These are phyloP conservation scores for Platanthera guangdongensis DNA, from an alignment of 106 monocot species.

Conservation along the genomic window DNA sequence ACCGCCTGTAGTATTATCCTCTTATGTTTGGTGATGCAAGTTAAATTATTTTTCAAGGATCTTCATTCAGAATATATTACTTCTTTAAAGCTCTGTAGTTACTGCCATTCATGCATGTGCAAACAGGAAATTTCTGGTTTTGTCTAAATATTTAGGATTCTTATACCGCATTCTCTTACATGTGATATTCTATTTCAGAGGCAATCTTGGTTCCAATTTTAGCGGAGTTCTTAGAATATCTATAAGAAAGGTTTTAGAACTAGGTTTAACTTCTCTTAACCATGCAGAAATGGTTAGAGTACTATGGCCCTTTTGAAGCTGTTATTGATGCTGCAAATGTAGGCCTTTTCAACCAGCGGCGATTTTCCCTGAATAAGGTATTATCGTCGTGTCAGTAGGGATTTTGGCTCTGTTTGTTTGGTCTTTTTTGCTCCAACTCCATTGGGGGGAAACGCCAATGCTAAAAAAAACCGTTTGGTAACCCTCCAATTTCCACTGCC, in stretches of 20 bases:
- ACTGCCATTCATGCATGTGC: not conserved
- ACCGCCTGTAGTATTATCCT: too few species aligned
- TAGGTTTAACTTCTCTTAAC: not conserved
- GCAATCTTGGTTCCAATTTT: not conserved
- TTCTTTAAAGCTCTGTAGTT: not conserved
- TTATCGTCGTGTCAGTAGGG: not conserved
- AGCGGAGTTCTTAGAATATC: not conserved
- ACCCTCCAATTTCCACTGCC: too few species aligned
- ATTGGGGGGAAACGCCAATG: too few species aligned
- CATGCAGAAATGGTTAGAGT: conserved; percentile 76
- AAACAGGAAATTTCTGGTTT: not conserved
- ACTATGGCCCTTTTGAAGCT: conserved; percentile 91
- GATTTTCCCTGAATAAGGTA: conserved; percentile 64
- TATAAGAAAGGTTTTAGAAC: not conserved
- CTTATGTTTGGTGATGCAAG: too few species aligned
- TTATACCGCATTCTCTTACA: not conserved
- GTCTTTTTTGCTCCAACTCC: too few species aligned
- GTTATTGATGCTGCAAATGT: conserved; percentile 91
- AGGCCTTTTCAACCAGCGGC: conserved; percentile 62
- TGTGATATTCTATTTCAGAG: not conserved
- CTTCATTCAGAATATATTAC: not conserved
- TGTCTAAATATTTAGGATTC: not conserved
- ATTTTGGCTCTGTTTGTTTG: not conserved
- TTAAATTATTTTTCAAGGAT: not conserved
- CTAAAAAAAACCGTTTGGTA: too few species aligned